Evolutionary conservation across 768 basidiomycete species (phyloP), one percentile per base, ranked within the genome.

Genomic region (Tricholoma hemisulphureum): DNA sequence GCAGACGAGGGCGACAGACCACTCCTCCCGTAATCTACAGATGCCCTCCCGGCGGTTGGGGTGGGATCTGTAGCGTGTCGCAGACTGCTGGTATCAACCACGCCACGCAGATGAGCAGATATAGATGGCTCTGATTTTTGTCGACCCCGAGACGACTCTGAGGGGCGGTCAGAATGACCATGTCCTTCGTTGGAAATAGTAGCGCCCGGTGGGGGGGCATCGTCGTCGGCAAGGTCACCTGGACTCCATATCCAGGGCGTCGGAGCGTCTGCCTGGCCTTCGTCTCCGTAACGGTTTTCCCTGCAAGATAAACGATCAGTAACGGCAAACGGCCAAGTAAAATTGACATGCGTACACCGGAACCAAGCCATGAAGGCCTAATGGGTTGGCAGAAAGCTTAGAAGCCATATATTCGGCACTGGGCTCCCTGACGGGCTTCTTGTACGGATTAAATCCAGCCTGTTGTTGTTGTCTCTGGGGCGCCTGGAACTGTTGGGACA

Each of bases 241-340:
- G 86, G 82, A 69, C 79, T 84, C 89, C 89, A 91, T 56, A 89
- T 79, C 88, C 88, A 91, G 7, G 89, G 89, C 0, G 89, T 89
- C 13, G 76, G 72, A 20, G 55, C 37, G 13, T 45, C 61, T 7
- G 45, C 50, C 14, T 46, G 51, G 7, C 56, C 62, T 39, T 56
- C 63, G 37, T 67, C 60, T 14, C 59, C 71, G 32, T 72, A 69
- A 49, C 68, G 61, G 60, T 79, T 64, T 65, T 75, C 62, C 31
- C 79, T 76, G 61, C 45, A 55, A 26, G 29, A 21, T 8, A n/a
- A 2, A 41, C 16, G 10, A 16, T 51, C 24, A 49, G 28, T 4
- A 21, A 13, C 16, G 24, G 10, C 14, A 37, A 20, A 24, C 18
- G 21, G 26, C 28, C 23, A n/a, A 21, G 28, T 4, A 23, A 56